Conservation (phyloP, 768 basidiomycete genomes). For the Suillus plorans region DNA sequence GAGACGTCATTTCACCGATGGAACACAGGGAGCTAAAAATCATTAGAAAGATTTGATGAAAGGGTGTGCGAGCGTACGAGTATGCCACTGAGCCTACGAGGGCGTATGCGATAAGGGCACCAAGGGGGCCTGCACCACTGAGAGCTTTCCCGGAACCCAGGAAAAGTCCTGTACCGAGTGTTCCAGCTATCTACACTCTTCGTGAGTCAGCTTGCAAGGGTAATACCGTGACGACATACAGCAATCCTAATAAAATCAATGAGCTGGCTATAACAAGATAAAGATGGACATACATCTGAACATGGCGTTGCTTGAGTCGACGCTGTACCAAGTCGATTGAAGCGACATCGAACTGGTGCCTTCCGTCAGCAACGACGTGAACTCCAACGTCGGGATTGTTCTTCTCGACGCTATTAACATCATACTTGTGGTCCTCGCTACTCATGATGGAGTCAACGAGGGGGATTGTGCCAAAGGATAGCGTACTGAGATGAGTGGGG, state of each 20-base stretch:
- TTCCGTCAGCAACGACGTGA: constrained; percentile 18
- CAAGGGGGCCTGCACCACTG: constrained; percentile 59
- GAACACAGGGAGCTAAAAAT: constrained; percentile 54
- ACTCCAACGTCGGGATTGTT: background rate
- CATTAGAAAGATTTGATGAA: constrained; percentile 15
- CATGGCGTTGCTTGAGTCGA: constrained; percentile 73
- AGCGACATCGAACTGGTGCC: constrained; percentile 51
- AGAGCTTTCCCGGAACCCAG: constrained; percentile 68
- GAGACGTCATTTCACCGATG: constrained; percentile 78
- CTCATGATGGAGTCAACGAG: background rate
- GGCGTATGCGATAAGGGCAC: constrained; percentile 63
- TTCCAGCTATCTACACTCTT: constrained; percentile 59
- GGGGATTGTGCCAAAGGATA: background rate
- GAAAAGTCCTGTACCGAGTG: constrained; percentile 74
- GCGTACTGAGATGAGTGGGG: background rate
- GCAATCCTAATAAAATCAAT: constrained; percentile 49
- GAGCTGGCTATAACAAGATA: background rate
- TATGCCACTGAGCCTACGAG: constrained; percentile 69
- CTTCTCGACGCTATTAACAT: constrained; percentile 13
- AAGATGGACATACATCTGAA: constrained; percentile 59
- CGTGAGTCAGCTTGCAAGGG: background rate
- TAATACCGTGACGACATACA: constrained; percentile 36
- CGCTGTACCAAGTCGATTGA: constrained; percentile 73
- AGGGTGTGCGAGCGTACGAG: constrained; percentile 38
- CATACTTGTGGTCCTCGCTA: background rate